Percentiles rank a stretch among this genome's conserved stretches.
Conservation (phyloP, 805 yeast genomes). For the Wickerhamiella sorbophila region DNA sequence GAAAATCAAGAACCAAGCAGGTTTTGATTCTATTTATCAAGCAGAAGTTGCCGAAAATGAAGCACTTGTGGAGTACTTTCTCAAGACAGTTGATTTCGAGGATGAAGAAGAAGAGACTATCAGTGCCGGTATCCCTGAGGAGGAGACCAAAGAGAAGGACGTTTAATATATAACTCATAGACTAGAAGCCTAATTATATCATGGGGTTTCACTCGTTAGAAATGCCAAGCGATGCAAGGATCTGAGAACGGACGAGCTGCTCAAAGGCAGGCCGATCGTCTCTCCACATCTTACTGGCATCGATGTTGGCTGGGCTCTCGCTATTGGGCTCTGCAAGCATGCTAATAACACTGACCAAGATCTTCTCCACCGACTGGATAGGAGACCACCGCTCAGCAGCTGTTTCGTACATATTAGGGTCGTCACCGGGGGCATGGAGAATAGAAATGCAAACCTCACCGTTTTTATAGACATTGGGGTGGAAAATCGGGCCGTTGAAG, state of each 20-base stretch:
- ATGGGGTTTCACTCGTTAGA: conserved; percentile 25
- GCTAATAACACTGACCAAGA: conserved; percentile 78
- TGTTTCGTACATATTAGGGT: conserved; percentile 86
- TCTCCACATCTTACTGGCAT: conserved; percentile 78
- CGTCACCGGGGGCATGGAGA: conserved; percentile 92
- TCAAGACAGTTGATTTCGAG: conserved; percentile 57
- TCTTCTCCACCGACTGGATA: conserved; percentile 94
- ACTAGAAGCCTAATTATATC: too few relatives aligned
- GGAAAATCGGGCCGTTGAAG: conserved; percentile 70
- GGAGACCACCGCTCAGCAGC: conserved; percentile 99
- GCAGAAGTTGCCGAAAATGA: conserved; percentile 70
- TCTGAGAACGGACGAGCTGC: conserved; percentile 49
- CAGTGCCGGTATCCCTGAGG: conserved; percentile 1
- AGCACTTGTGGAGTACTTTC: conserved; percentile 63
- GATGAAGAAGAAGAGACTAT: conserved; percentile 39
- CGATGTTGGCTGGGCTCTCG: conserved; percentile 87
- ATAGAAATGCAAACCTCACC: conserved; percentile 95
- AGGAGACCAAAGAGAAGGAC: background rate
- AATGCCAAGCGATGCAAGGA: conserved; percentile 52
- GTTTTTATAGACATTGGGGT: conserved; percentile 85
- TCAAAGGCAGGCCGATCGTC: conserved; percentile 61
- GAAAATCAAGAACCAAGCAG: conserved; percentile 54
- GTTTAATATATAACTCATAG: too few relatives aligned
- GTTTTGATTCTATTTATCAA: conserved; percentile 76
- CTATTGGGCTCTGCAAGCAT: conserved; percentile 93